Evolutionary conservation across 139 green algal species (phyloP).

Genomic region (Tetraselmis striata): DNA sequence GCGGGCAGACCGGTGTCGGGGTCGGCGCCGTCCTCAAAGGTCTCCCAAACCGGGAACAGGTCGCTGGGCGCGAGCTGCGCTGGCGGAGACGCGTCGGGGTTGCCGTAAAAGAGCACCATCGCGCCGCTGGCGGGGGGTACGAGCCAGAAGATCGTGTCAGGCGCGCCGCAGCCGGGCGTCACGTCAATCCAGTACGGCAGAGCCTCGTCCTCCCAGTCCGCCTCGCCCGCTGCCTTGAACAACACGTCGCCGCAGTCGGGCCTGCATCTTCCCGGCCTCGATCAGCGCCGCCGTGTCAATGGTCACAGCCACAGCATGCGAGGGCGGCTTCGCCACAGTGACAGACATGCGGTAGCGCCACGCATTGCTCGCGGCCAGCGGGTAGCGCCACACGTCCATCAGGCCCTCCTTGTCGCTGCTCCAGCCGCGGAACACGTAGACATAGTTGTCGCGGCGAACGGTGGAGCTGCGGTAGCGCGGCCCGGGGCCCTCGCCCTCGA

Average conservation of each 20-base stretch:
- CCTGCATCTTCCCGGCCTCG: constrained; percentile 11
- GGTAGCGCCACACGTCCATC: constrained; percentile 4
- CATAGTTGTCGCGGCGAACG: neutral
- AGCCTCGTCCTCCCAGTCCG: neutral
- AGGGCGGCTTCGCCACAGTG: neutral
- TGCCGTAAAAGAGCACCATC: constrained; percentile 15
- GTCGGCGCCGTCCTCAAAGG: constrained; percentile 7
- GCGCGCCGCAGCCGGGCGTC: constrained; percentile 1
- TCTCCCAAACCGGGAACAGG: constrained; percentile 4
- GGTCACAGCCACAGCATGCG: constrained; percentile 3
- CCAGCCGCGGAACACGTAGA: constrained; percentile 16
- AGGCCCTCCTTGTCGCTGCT: neutral
- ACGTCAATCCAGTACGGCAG: constrained; percentile 14
- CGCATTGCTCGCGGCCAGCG: neutral
- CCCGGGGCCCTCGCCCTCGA: constrained; percentile 1
- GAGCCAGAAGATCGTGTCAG: constrained; percentile 13
- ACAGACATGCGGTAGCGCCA: constrained; percentile 12
- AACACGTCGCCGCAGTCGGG: constrained; percentile 12
- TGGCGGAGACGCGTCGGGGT: neutral
- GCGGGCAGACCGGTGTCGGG: neutral
- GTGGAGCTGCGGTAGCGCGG: constrained; percentile 9
- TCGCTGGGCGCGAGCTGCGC: neutral
- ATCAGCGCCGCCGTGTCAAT: constrained; percentile 17
- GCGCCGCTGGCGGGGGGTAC: neutral
- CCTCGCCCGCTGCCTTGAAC: neutral